Evolutionary conservation across 139 green algal genomes (phyloP).

Genomic region (Dunaliella primolecta): DNA sequence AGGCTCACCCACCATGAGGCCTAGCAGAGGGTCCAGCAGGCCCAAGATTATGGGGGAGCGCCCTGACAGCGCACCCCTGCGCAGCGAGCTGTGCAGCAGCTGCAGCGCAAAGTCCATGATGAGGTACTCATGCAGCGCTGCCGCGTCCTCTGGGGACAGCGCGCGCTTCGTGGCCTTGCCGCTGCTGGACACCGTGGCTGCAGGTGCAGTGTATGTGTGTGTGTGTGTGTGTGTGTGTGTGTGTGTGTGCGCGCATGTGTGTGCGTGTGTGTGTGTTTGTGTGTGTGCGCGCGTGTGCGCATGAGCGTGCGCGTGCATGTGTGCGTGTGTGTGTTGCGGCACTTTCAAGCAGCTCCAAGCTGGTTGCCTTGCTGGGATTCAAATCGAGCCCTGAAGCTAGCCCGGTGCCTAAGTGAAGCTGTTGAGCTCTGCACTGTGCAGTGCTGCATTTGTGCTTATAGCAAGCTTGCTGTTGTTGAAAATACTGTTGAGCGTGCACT

Average conservation of each 20-base stretch:
- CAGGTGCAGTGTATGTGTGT: no score
- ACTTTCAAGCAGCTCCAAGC: no score
- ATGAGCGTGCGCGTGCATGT: not conserved
- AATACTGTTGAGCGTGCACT: no score
- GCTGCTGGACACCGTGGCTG: slow-evolving; percentile 6
- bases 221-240: not conserved
- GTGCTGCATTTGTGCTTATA: no score
- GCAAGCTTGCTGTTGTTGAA: no score
- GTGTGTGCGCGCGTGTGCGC: not conserved
- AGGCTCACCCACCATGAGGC: slow-evolving; percentile 69
- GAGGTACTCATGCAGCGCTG: slow-evolving; percentile 68
- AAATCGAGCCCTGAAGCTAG: no score
- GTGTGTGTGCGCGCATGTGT: not conserved
- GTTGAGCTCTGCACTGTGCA: no score
- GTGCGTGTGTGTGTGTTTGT: not conserved
- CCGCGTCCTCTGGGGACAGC: slow-evolving; percentile 13
- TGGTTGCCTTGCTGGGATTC: no score
- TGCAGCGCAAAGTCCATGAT: slow-evolving; percentile 78
- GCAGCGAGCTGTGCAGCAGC: slow-evolving; percentile 50
- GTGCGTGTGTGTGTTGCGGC: not conserved
- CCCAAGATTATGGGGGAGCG: slow-evolving; percentile 27
- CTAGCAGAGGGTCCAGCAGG: slow-evolving; percentile 71
- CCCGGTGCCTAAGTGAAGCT: no score
- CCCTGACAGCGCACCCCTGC: slow-evolving; percentile 33
- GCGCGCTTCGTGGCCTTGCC: slow-evolving; percentile 4